Conservation (phyloP, 768 basidiomycete species). For the Steccherinum ochraceum region DNA sequence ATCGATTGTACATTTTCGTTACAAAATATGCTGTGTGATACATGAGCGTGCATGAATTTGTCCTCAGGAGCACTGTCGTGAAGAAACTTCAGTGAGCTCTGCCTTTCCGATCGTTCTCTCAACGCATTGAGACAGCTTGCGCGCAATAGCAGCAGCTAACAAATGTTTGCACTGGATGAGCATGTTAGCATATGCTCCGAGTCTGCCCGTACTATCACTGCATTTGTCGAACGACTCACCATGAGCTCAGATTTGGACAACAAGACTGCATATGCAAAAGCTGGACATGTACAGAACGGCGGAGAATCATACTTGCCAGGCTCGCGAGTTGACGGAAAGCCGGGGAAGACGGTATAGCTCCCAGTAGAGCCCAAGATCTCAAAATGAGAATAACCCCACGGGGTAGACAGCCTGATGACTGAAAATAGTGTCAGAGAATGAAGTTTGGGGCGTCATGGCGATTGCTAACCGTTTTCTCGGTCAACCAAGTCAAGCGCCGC, state of each 20-base stretch:
- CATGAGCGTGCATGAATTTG: too few species aligned
- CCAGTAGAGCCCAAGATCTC: slow-evolving; percentile 63
- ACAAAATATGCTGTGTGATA: too few species aligned
- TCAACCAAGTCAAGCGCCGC: slow-evolving; percentile 79
- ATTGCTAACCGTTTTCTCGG: slow-evolving; percentile 49
- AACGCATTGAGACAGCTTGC: slow-evolving; percentile 31
- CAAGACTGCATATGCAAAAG: slow-evolving; percentile 62
- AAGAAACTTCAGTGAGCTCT: neutral
- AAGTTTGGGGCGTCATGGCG: neutral
- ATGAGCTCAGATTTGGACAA: slow-evolving; percentile 54
- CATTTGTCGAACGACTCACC: slow-evolving; percentile 32
- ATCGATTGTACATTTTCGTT: too few species aligned
- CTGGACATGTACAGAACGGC: slow-evolving; percentile 67
- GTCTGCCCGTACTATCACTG: neutral
- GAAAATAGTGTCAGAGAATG: neutral
- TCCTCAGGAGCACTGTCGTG: neutral
- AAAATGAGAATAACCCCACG: slow-evolving; percentile 55
- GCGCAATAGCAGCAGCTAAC: slow-evolving; percentile 58
- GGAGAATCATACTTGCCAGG: slow-evolving; percentile 13
- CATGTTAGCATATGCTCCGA: slow-evolving; percentile 2
- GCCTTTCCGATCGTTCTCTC: neutral
- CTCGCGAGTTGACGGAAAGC: slow-evolving; percentile 33
- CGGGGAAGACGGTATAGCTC: slow-evolving; percentile 50
- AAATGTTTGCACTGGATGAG: slow-evolving; percentile 69
- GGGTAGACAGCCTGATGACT: slow-evolving; percentile 58